These are phyloP conservation scores for Salvia sclarea DNA, from an alignment of 305 asterid species.

Conservation along the genomic window DNA sequence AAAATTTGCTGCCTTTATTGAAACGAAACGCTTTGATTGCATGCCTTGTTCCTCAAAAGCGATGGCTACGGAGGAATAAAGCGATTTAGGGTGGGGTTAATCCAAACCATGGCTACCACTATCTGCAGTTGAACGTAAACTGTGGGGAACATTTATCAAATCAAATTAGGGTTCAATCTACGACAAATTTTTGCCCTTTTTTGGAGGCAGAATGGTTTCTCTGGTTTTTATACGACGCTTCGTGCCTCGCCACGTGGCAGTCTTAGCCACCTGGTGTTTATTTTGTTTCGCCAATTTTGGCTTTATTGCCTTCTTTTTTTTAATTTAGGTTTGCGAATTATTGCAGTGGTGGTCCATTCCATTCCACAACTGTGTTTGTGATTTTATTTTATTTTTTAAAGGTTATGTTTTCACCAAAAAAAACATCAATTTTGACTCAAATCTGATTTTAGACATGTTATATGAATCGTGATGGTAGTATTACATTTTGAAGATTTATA, in stretches of 20 bases:
- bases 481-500: too few relatives aligned
- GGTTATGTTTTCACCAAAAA: too few relatives aligned
- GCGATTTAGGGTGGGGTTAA: constrained; percentile 24
- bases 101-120: constrained; percentile 43
- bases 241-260: constrained; percentile 5
- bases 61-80: constrained; percentile 38
- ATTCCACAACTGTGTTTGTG: too few relatives aligned
- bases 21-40: constrained; percentile 44
- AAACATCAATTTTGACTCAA: too few relatives aligned
- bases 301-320: not conserved
- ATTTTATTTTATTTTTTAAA: too few relatives aligned
- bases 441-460: too few relatives aligned
- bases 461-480: too few relatives aligned
- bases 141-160: constrained; percentile 32
- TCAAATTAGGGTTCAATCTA: not conserved
- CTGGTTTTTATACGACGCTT: not conserved
- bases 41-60: constrained; percentile 46
- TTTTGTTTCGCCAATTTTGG: not conserved
- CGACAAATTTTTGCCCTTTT: not conserved
- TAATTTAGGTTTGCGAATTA: not conserved
- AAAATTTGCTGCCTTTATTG: constrained; percentile 10
- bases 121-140: constrained; percentile 33
- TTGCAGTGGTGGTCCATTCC: not conserved
- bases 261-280: not conserved
- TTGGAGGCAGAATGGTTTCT: not conserved